Evolutionary conservation across 2,329 filamentous ascomycete species (phyloP).

Genomic region (Cercospora canescens): DNA sequence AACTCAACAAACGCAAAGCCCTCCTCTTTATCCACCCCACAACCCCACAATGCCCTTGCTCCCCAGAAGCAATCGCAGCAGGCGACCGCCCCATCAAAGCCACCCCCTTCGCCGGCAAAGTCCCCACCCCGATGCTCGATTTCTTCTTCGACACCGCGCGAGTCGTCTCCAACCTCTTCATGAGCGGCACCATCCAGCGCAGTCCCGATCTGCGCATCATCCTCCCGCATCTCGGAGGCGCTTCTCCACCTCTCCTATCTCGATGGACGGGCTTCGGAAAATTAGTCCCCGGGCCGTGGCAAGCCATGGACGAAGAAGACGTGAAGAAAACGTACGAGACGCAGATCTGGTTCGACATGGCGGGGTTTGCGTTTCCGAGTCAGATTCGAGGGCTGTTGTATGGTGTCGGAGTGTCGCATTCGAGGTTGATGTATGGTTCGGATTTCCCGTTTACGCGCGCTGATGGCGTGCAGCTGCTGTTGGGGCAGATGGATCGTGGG

Average conservation of each 20-base stretch:
- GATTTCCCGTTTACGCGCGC: constrained; percentile 53
- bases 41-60: constrained; percentile 44
- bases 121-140: constrained; percentile 50
- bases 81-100: constrained; percentile 33
- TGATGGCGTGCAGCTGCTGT: constrained; percentile 39
- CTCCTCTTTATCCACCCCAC: constrained; percentile 59
- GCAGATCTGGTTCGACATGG: constrained; percentile 56
- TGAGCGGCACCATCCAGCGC: constrained; percentile 47
- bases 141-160: constrained; percentile 58
- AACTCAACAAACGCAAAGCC: constrained; percentile 48
- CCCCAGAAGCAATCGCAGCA: constrained; percentile 18
- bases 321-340: constrained; percentile 37
- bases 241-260: constrained; percentile 46
- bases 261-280: constrained; percentile 44
- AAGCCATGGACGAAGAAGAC: constrained; percentile 30
- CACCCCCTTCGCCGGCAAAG: constrained; percentile 39
- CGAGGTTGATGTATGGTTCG: constrained; percentile 54
- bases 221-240: constrained; percentile 51
- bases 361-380: constrained; percentile 51
- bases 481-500: constrained; percentile 44
- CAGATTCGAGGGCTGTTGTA: constrained; percentile 52
- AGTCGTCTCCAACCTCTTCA: constrained; percentile 50
- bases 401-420: constrained; percentile 39
- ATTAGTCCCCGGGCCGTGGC: constrained; percentile 39
- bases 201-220: constrained; percentile 51